These are phyloP conservation scores for Corchorus capsularis DNA, from an alignment of 345 rosid genomes.

Conservation along the genomic window DNA sequence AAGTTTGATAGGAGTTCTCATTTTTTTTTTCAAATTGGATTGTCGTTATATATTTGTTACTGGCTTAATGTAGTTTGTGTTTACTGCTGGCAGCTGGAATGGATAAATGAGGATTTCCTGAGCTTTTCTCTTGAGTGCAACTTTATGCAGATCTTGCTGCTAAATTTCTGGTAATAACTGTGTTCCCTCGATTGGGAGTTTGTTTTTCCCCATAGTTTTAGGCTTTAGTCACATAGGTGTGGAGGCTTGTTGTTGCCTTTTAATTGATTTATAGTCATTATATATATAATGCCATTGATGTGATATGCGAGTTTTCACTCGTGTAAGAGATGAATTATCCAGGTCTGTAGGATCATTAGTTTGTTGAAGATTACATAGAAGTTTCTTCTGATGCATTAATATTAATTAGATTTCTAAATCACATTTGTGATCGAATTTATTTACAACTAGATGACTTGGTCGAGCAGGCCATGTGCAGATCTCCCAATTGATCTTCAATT, in stretches of 20 bases:
- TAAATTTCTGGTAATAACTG: constrained; percentile 76
- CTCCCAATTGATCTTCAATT: constrained; percentile 39
- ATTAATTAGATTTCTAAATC: constrained; percentile 41
- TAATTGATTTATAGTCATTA: neutral
- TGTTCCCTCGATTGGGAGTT: constrained; percentile 42
- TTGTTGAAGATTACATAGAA: constrained; percentile 22
- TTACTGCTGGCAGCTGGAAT: constrained; percentile 88
- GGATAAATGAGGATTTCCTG: constrained; percentile 83
- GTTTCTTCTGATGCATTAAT: constrained; percentile 27
- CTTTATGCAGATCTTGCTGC: constrained; percentile 72
- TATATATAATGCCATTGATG: constrained; percentile 13
- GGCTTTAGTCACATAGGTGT: constrained; percentile 24
- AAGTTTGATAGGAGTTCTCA: constrained; percentile 26
- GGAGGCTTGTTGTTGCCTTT: constrained; percentile 21
- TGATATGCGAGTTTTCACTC: constrained; percentile 10
- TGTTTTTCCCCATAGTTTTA: constrained; percentile 11
- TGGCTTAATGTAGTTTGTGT: constrained; percentile 67
- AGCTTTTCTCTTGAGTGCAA: constrained; percentile 78
- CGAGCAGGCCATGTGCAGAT: constrained; percentile 56
- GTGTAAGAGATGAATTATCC: neutral
- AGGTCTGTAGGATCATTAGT: constrained; percentile 20
- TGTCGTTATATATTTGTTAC: constrained; percentile 34
- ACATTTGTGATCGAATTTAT: constrained; percentile 56
- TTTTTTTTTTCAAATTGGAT: constrained; percentile 33
- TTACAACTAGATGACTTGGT: constrained; percentile 66